These are phyloP conservation scores for Pyrenophora teres DNA, from an alignment of 2,329 filamentous ascomycete genomes.

Conservation along the genomic window DNA sequence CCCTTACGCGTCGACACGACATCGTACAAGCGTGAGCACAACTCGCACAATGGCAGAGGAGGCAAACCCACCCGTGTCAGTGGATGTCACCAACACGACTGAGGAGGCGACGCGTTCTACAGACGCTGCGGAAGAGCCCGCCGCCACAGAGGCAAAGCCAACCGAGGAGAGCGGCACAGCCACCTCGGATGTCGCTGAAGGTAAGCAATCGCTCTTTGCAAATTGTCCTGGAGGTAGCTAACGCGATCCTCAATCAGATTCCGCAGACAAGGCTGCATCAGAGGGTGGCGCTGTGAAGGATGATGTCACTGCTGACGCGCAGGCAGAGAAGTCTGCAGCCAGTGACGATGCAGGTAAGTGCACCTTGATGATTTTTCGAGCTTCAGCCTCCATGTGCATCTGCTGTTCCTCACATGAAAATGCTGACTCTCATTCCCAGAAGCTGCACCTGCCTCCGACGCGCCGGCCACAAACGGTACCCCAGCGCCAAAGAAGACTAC, in stretches of 20 bases:
- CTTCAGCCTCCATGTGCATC: constrained; percentile 1
- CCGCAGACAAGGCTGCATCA: constrained; percentile 24
- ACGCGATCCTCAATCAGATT: constrained; percentile 27
- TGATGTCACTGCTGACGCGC: constrained; percentile 33
- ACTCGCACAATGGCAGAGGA: constrained; percentile 46
- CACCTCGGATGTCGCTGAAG: constrained; percentile 35
- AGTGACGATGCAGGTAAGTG: constrained; percentile 34
- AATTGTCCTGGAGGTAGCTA: constrained; percentile 15
- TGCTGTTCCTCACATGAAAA: not conserved
- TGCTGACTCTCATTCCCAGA: constrained; percentile 32
- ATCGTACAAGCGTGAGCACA: constrained; percentile 41
- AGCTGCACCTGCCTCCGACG: constrained; percentile 44
- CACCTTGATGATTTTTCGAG: not conserved
- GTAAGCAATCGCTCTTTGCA: constrained; percentile 24
- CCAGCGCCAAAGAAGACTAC: constrained; percentile 47
- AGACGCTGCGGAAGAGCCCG: constrained; percentile 34
- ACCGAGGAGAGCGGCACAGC: constrained; percentile 36
- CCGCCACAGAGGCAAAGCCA: constrained; percentile 36
- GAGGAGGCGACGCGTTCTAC: constrained; percentile 40
- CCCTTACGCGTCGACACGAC: constrained; percentile 43
- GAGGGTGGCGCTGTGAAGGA: constrained; percentile 23
- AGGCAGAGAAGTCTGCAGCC: constrained; percentile 25
- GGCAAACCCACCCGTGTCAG: constrained; percentile 32
- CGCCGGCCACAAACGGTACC: constrained; percentile 55
- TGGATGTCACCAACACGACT: constrained; percentile 33